These are phyloP conservation scores for Proteromonas lacertae DNA, from an alignment of 352 stramenopile genomes.

Conservation along the genomic window DNA sequence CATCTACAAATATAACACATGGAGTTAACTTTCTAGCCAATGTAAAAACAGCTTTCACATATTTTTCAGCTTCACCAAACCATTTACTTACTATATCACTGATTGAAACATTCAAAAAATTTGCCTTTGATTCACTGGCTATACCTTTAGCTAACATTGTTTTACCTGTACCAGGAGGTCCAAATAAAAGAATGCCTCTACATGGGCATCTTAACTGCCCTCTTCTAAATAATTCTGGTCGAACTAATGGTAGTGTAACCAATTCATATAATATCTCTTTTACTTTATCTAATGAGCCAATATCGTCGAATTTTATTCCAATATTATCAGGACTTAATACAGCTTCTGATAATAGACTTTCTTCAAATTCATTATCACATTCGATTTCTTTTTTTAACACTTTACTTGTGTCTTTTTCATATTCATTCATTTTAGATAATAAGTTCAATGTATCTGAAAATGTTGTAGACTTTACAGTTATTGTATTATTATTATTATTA, in stretches of 20 bases:
- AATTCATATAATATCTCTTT: slow-evolving; percentile 44
- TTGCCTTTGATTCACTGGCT: slow-evolving; percentile 39
- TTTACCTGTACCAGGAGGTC: slow-evolving; percentile 18
- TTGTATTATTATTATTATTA: too few relatives aligned
- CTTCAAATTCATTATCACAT: too few relatives aligned
- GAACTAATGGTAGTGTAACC: slow-evolving; percentile 42
- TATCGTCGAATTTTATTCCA: slow-evolving; percentile 47
- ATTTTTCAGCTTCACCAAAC: slow-evolving; percentile 27
- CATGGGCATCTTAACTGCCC: not conserved
- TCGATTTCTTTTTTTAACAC: too few relatives aligned
- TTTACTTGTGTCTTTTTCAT: too few relatives aligned
- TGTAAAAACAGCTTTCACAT: slow-evolving; percentile 50
- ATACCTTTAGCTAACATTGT: slow-evolving; percentile 53
- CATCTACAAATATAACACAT: slow-evolving; percentile 45
- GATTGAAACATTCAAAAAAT: slow-evolving; percentile 40
- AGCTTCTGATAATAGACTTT: too few relatives aligned
- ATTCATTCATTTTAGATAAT: too few relatives aligned
- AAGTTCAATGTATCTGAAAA: too few relatives aligned
- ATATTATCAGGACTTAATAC: slow-evolving; percentile 43
- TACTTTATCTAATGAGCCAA: slow-evolving; percentile 32
- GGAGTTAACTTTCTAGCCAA: slow-evolving; percentile 32
- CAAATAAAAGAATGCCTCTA: slow-evolving; percentile 48
- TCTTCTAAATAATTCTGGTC: not conserved
- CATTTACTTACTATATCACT: slow-evolving; percentile 48
- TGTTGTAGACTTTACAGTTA: too few relatives aligned